Evolutionary conservation across 768 basidiomycete genomes (phyloP), one percentile per base, ranked within the genome.

Genomic region (Rhizopogon vesiculosus): DNA sequence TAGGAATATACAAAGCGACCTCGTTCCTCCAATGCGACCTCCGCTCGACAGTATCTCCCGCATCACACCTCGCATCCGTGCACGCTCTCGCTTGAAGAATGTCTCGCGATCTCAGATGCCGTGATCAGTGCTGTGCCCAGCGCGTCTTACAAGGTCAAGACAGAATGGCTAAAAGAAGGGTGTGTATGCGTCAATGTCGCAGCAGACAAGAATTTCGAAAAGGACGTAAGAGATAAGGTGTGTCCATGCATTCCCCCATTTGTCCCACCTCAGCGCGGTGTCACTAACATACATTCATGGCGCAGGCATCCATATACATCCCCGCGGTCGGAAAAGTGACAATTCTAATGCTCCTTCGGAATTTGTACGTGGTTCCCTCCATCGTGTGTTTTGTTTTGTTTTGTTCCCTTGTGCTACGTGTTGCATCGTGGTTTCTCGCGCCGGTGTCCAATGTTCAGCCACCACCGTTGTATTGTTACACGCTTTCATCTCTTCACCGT

Each of bases 291-390:
- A 19, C 35, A 38, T 13, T 15, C 15, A 33, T 10, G 15, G 35
- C 22, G 7, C 56, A 93, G 94, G 95, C 94, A 10, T 93, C 93
- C 13, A 77, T 99, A 56, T 98, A 98, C 70, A 79, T 98, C 59
- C 94, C 96, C 8, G 87, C 92, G 5, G 93, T 99, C n/a, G 97
- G 97, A 18, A 97, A 96, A 74, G 90, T 97, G 55, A 99, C 97
- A 1, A 97, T 98, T 61, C 76, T 95, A 66, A 96, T 99, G 92
- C 80, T 99, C n/a, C 80, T 97, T 64, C 83, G 96, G 45, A 99
- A 99, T 69, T 66, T 99, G 89, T 94, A 68, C 66, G 92, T 76
- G 5, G 49, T 45, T 44, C 51, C 55, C 59, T 28, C 49, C 3
- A 33, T 19, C 39, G 42, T 19, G 49, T 45, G 41, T 49, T 28